Conservation (phyloP, 257 asterid genomes). For the Coffea canephora region DNA sequence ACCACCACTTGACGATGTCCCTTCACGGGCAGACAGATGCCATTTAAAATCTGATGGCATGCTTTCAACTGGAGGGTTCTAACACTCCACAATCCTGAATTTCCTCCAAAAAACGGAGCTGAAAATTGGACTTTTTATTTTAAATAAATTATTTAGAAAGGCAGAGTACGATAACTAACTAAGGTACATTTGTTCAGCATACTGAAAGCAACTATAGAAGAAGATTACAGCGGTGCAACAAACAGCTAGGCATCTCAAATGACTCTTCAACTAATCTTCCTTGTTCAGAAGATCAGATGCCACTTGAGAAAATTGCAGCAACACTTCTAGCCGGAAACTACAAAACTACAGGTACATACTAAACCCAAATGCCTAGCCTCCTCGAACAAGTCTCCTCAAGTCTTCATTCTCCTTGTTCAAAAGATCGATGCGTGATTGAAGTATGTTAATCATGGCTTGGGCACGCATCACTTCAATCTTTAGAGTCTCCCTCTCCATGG, state of each 20-base stretch:
- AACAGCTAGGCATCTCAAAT: slow-evolving; percentile 27
- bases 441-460: slow-evolving; percentile 85
- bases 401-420: slow-evolving; percentile 70
- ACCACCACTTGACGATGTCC: background rate
- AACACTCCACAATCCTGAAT: background rate
- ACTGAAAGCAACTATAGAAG: slow-evolving; percentile 25
- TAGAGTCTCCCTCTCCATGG: slow-evolving; percentile 85
- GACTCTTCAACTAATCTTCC: slow-evolving; percentile 38
- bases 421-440: slow-evolving; percentile 66
- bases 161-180: slow-evolving; percentile 4
- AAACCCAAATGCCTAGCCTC: slow-evolving; percentile 18
- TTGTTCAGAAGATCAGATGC: slow-evolving; percentile 24
- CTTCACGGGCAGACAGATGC: background rate
- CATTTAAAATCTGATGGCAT: background rate
- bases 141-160: slow-evolving; percentile 16
- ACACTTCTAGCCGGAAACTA: slow-evolving; percentile 18
- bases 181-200: slow-evolving; percentile 28
- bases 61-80: background rate
- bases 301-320: slow-evolving; percentile 14
- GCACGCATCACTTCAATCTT: slow-evolving; percentile 98
- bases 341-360: slow-evolving; percentile 25
- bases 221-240: slow-evolving; percentile 25
- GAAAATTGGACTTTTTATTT: slow-evolving; percentile 9
- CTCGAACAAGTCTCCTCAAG: slow-evolving; percentile 36
- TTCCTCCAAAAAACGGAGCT: background rate